phyloP scores from a whole-genome alignment of 495 filamentous ascomycete species.

The Penicillium cosmopolitanum region DNA sequence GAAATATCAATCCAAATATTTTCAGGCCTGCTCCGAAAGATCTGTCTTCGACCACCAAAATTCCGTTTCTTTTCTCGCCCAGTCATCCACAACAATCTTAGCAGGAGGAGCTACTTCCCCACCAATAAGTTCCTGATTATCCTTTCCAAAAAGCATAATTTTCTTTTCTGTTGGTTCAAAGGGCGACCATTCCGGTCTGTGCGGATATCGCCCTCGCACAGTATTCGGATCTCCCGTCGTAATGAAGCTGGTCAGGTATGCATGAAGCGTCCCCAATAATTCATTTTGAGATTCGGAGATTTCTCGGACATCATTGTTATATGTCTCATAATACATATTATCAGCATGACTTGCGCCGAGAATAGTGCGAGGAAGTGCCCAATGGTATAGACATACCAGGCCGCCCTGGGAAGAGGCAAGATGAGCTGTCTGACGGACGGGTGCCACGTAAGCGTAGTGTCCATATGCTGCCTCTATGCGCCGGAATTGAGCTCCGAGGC shows the following conservation, averaged over 20 bases:
- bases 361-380: conserved; percentile 48
- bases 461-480: conserved; percentile 62
- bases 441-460: conserved; percentile 67
- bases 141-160: conserved; percentile 59
- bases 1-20: too few relatives aligned
- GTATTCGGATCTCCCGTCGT: conserved; percentile 52
- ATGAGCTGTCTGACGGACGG: conserved; percentile 61
- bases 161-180: conserved; percentile 9
- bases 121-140: conserved; percentile 58
- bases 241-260: conserved; percentile 57
- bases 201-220: conserved; percentile 19
- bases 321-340: conserved; percentile 55
- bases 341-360: conserved; percentile 60
- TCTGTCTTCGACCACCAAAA: conserved; percentile 55
- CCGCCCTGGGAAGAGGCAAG: conserved; percentile 39
- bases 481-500: conserved; percentile 55
- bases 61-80: conserved; percentile 48
- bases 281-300: conserved; percentile 43
- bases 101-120: conserved; percentile 45
- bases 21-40: conserved; percentile 8
- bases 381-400: conserved; percentile 59
- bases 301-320: conserved; percentile 42
- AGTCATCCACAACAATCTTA: conserved; percentile 39
- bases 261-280: conserved; percentile 54
- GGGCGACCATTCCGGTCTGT: conserved; percentile 34